Percentiles rank a stretch among this genome's conserved stretches.
These are phyloP conservation scores for Saturnispora gosingensis DNA, from an alignment of 805 yeast species.

Conservation along the genomic window DNA sequence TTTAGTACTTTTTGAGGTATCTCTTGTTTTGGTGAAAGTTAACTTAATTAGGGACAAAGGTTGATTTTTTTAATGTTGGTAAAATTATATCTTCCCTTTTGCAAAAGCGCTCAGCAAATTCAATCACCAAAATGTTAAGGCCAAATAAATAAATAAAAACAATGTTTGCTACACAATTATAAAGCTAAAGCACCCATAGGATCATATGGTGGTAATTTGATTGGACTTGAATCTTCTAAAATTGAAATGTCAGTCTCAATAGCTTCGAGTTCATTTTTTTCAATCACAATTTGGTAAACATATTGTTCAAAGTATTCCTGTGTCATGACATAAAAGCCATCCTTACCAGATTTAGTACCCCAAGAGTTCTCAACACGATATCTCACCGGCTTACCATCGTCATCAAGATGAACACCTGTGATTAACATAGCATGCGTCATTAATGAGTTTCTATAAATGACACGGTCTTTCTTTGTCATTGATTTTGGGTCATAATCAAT, in stretches of 20 bases:
- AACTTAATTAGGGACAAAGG: not conserved
- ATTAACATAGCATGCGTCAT: conserved; percentile 92
- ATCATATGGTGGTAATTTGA: conserved; percentile 66
- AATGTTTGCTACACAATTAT: not conserved
- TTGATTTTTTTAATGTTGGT: not conserved
- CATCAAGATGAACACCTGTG: conserved; percentile 71
- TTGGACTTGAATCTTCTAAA: conserved; percentile 36
- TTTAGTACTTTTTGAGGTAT: not conserved
- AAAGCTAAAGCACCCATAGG: conserved; percentile 70
- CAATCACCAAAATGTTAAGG: not conserved
- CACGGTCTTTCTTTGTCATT: conserved; percentile 53
- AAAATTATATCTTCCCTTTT: no score
- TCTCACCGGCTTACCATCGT: conserved; percentile 48
- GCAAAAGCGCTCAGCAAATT: not conserved
- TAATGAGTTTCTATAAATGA: conserved; percentile 57
- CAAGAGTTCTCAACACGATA: conserved; percentile 74
- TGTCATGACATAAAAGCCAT: conserved; percentile 64
- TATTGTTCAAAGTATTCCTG: conserved; percentile 68
- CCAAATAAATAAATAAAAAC: not conserved
- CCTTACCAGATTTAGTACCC: conserved; percentile 60
- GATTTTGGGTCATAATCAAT: conserved; percentile 42
- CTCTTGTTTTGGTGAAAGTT: not conserved
- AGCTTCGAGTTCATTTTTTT: conserved; percentile 32
- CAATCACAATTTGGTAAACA: conserved; percentile 63
- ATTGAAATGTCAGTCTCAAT: conserved; percentile 16